Evolutionary conservation across 192 early-diverging fungal genomes (phyloP).

Genomic region (Coemansia sp.): DNA sequence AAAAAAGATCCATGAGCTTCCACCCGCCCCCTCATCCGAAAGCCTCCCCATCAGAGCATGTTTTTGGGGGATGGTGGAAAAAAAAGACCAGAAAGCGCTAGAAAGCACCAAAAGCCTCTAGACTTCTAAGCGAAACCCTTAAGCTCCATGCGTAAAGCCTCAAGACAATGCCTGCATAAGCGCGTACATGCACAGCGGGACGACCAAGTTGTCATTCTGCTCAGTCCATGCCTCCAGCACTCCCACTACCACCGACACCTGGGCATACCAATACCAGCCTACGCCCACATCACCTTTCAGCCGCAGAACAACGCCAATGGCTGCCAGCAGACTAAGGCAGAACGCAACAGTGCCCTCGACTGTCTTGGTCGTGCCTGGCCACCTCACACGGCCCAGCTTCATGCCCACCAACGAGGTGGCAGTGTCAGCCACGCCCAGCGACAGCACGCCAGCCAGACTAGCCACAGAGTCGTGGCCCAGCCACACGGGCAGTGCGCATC

Average conservation of each 20-base stretch:
- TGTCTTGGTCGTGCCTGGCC: constrained; percentile 80
- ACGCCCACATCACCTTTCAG: constrained; percentile 17
- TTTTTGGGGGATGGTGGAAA: not conserved
- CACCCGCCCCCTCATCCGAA: constrained; percentile 8
- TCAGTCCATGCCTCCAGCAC: constrained; percentile 84
- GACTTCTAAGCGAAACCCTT: not conserved
- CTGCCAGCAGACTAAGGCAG: constrained; percentile 12
- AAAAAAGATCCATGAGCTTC: constrained; percentile 12
- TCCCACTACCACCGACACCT: constrained; percentile 48
- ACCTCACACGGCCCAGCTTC: constrained; percentile 67
- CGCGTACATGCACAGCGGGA: constrained; percentile 78
- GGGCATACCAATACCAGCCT: constrained; percentile 30
- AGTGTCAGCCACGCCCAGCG: constrained; percentile 90
- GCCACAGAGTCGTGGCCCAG: constrained; percentile 60
- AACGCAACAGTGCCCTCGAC: constrained; percentile 78
- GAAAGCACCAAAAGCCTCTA: not conserved
- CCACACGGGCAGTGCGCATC: constrained; percentile 93
- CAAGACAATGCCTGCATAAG: not conserved
- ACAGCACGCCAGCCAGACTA: constrained; percentile 77
- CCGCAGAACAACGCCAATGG: constrained; percentile 7
- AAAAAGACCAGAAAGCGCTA: too few species aligned
- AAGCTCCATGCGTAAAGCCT: not conserved
- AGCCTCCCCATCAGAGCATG: not conserved
- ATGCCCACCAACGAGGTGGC: constrained; percentile 88
- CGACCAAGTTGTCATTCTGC: constrained; percentile 95